A percentile compares a stretch with the other conserved stretches of the same genome.
Conservation (phyloP, 441 rosid species). For the Gossypium trilobum region DNA sequence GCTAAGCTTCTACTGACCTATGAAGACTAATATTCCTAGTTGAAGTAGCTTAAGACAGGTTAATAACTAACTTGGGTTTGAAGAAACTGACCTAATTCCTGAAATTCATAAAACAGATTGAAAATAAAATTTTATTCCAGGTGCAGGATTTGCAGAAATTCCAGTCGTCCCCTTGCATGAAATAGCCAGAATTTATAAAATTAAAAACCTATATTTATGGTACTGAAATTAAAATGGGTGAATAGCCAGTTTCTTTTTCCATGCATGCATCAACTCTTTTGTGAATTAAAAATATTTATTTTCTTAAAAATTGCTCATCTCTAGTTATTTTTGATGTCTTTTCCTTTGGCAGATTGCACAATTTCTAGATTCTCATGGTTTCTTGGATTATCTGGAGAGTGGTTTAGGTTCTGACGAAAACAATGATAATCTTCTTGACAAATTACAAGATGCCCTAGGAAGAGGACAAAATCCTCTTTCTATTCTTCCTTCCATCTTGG, state of each 20-base stretch:
- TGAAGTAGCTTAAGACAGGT: not conserved
- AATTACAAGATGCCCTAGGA: conserved; percentile 91
- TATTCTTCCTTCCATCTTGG: conserved; percentile 51
- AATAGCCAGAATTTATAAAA: not conserved
- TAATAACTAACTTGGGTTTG: not conserved
- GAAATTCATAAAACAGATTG: not conserved
- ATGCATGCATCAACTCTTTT: not conserved
- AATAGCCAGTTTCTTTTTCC: not conserved
- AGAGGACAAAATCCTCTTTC: conserved; percentile 94
- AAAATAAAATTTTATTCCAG: not conserved
- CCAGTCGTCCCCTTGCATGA: not conserved
- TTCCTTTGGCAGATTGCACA: conserved; percentile 56
- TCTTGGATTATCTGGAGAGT: conserved; percentile 90
- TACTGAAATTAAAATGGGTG: not conserved
- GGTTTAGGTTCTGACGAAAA: conserved; percentile 61
- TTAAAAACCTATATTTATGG: not conserved
- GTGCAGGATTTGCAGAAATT: not conserved
- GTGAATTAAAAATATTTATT: conserved; percentile 3
- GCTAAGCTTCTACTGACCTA: conserved; percentile 5
- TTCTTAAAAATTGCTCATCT: conserved; percentile 3
- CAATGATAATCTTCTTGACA: conserved; percentile 75
- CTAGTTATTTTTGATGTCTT: not conserved
- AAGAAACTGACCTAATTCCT: not conserved
- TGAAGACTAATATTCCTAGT: not conserved
- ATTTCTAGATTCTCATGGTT: conserved; percentile 78